Percentiles rank a stretch among this genome's conserved stretches.
Conservation (phyloP, 768 basidiomycete genomes). For the Tephrocybe sp. region DNA sequence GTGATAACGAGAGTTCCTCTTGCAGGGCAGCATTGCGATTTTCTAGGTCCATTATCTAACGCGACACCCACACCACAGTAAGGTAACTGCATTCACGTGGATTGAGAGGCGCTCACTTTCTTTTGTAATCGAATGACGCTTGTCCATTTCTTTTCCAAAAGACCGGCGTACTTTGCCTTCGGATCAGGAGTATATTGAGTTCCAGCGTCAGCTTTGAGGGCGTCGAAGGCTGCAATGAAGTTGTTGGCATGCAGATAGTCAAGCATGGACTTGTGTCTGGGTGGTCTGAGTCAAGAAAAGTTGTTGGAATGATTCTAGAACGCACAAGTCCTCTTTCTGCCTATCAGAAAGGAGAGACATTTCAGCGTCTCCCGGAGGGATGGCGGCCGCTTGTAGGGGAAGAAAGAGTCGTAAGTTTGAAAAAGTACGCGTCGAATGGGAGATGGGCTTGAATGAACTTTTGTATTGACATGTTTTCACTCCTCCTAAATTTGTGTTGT, state of each 20-base stretch:
- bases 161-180: slow-evolving; percentile 80
- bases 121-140: slow-evolving; percentile 94
- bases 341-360: slow-evolving; percentile 34
- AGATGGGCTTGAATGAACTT: slow-evolving; percentile 4
- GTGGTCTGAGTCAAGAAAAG: slow-evolving; percentile 6
- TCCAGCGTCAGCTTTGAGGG: slow-evolving; percentile 53
- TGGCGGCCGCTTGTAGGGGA: not conserved
- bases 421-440: slow-evolving; percentile 15
- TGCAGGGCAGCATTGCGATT: slow-evolving; percentile 77
- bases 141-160: slow-evolving; percentile 98
- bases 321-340: slow-evolving; percentile 33
- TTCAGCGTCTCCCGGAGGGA: not conserved
- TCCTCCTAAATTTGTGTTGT: not conserved
- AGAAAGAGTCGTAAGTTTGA: not conserved
- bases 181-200: slow-evolving; percentile 78
- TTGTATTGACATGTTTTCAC: slow-evolving; percentile 19
- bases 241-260: slow-evolving; percentile 73
- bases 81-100: not conserved
- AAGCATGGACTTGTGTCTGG: slow-evolving; percentile 78
- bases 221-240: slow-evolving; percentile 61
- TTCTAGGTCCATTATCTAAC: slow-evolving; percentile 94
- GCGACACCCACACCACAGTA: no score
- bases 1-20: slow-evolving; percentile 59
- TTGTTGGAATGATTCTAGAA: slow-evolving; percentile 1
- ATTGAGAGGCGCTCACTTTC: slow-evolving; percentile 55